Conservation (phyloP, 1,139 yeast genomes). For the Sugiyamaella sp. region DNA sequence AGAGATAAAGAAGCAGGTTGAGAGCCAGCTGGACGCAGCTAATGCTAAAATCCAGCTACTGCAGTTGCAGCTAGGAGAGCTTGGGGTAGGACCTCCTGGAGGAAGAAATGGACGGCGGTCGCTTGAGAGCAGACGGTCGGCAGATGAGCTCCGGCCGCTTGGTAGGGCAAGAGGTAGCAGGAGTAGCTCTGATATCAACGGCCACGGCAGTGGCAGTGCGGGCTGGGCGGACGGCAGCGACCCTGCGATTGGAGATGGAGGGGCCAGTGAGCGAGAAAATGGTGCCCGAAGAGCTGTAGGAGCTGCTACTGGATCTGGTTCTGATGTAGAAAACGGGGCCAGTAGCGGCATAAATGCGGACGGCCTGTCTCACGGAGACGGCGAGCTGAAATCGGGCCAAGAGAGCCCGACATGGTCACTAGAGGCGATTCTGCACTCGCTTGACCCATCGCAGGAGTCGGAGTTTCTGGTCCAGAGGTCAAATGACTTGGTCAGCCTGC, state of each 20-base stretch:
- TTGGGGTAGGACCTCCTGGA: slow-evolving; percentile 29
- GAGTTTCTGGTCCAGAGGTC: slow-evolving; percentile 58
- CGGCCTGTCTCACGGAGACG: slow-evolving; percentile 16
- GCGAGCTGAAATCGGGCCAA: slow-evolving; percentile 25
- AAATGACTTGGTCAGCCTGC: slow-evolving; percentile 61
- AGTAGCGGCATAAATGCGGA: not conserved
- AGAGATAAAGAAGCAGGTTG: slow-evolving; percentile 40
- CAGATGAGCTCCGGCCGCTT: not conserved
- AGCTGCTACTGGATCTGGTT: too few species aligned
- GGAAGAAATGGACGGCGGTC: not conserved
- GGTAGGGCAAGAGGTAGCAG: not conserved
- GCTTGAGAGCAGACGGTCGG: not conserved
- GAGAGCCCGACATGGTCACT: slow-evolving; percentile 54
- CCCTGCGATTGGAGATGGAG: not conserved
- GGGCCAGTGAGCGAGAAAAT: not conserved
- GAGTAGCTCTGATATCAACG: not conserved
- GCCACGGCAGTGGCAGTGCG: not conserved
- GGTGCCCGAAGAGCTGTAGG: too few species aligned
- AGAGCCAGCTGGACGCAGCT: slow-evolving; percentile 45
- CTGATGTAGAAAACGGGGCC: too few species aligned
- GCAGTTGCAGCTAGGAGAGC: slow-evolving; percentile 38
- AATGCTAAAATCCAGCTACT: slow-evolving; percentile 42
- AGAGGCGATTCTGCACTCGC: slow-evolving; percentile 52
- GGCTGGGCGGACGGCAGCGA: too few species aligned
- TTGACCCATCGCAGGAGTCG: slow-evolving; percentile 51